Conservation (phyloP, 2,329 filamentous ascomycete species). For the Ustulina deusta region DNA sequence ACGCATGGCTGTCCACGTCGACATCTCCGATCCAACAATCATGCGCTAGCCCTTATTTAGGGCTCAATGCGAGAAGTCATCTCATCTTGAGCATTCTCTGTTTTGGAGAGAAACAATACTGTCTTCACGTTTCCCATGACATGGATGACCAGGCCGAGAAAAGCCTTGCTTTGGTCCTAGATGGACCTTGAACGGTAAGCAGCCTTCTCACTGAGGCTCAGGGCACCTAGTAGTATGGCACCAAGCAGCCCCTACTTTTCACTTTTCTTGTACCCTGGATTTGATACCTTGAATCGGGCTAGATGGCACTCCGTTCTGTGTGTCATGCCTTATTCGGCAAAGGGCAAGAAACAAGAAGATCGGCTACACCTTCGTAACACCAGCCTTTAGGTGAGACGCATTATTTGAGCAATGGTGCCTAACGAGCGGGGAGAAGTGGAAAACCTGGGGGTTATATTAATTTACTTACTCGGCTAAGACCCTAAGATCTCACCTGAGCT, state of each 20-base stretch:
- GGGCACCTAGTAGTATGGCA: neutral
- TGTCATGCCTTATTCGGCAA: neutral
- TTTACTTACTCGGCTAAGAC: neutral
- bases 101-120: neutral
- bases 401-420: neutral
- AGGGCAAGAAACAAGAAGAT: neutral
- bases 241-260: neutral
- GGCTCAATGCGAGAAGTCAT: constrained; percentile 3
- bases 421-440: neutral
- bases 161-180: constrained; percentile 21
- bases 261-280: neutral
- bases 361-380: neutral
- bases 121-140: neutral
- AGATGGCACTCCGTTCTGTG: neutral
- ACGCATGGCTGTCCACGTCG: constrained; percentile 2
- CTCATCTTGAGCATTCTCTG: constrained; percentile 6
- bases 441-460: neutral
- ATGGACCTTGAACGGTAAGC: neutral
- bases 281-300: neutral
- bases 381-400: neutral
- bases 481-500: neutral
- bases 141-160: constrained; percentile 4
- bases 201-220: neutral
- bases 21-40: constrained; percentile 11
- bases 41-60: neutral